These are phyloP conservation scores for Capsicum rhomboideum DNA, from an alignment of 257 asterid species.

Conservation along the genomic window DNA sequence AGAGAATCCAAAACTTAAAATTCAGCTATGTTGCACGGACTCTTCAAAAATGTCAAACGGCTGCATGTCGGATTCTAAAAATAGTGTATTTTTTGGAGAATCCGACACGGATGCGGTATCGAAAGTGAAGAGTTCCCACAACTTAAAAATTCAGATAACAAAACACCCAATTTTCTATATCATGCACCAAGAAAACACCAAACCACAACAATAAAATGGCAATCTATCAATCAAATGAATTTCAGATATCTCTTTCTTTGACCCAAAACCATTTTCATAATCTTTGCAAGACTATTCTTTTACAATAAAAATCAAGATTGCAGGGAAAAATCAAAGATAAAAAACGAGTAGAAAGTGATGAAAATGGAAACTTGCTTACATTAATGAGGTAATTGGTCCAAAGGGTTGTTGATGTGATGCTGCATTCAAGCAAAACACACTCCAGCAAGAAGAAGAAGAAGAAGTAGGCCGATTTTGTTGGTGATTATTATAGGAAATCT, in stretches of 20 bases:
- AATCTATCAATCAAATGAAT: not conserved
- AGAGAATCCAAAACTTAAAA: not conserved
- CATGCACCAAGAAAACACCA: not conserved
- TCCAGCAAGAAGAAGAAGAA: not conserved
- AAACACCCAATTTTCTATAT: not conserved
- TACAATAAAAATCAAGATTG: not conserved
- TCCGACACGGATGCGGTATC: no score
- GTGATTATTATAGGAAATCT: not conserved
- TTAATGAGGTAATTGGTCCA: not conserved
- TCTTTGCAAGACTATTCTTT: not conserved
- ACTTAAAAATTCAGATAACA: not conserved
- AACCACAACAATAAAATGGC: not conserved
- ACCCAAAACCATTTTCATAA: not conserved
- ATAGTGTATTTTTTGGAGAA: no score
- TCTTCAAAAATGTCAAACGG: no score
- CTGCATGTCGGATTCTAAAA: no score
- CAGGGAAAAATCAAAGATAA: not conserved
- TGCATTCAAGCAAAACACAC: not conserved
- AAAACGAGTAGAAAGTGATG: not conserved
- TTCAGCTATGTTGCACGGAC: no score
- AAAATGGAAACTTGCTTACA: not conserved
- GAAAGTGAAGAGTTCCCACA: no score
- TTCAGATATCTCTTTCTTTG: not conserved
- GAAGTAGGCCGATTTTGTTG: not conserved
- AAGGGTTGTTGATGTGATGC: not conserved